A percentile compares a stretch with the other conserved stretches of the same genome.
Evolutionary conservation across 805 yeast genomes (phyloP).

Genomic region (Scheffersomyces ergatensis): DNA sequence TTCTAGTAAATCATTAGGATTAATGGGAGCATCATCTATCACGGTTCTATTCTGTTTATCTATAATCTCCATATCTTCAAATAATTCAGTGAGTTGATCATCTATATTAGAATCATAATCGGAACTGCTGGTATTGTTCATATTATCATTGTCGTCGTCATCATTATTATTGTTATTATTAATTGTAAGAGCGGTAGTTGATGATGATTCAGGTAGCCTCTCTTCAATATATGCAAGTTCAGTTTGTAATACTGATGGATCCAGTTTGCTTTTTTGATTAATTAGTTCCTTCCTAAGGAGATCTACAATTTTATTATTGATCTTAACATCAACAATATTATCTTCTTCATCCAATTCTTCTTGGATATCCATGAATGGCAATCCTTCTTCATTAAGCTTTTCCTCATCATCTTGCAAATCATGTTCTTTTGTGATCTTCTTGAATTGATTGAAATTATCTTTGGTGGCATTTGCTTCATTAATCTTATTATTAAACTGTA

Average conservation of each 20-base stretch:
- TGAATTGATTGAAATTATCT: conserved; percentile 20
- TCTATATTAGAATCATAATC: conserved; percentile 1
- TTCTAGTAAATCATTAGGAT: conserved; percentile 18
- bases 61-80: conserved; percentile 33
- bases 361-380: conserved; percentile 77
- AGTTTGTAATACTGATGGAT: not conserved
- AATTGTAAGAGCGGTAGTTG: not conserved
- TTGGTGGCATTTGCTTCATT: conserved; percentile 34
- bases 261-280: not conserved
- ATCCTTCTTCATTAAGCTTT: conserved; percentile 39
- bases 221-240: conserved; percentile 1
- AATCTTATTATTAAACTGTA: conserved; percentile 37
- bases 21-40: conserved; percentile 3
- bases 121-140: not conserved
- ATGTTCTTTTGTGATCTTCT: conserved; percentile 8
- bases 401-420: conserved; percentile 2
- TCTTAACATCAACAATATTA: conserved; percentile 45
- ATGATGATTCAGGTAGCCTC: not conserved
- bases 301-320: conserved; percentile 16
- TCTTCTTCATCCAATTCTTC: conserved; percentile 84
- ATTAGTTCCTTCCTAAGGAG: not conserved
- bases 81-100: conserved; percentile 25
- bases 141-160: not conserved
- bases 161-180: too few species aligned
- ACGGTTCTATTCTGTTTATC: conserved; percentile 27